phyloP scores from a whole-genome alignment of 768 basidiomycete genomes.

The Kwoniella botswanensis region DNA sequence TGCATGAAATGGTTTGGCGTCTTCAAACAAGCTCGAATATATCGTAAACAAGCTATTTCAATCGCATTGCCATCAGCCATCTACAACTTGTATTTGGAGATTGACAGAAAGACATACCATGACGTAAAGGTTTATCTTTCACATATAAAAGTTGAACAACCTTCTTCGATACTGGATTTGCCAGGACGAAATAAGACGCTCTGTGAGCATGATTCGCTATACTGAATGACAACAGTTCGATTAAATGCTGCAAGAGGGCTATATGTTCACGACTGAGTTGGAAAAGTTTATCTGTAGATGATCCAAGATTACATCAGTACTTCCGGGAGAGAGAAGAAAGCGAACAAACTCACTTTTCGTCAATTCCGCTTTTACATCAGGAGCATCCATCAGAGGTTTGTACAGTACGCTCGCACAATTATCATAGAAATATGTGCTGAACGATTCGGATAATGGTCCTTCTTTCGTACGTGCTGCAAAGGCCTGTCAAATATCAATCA shows the following conservation, averaged over 20 bases:
- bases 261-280: conserved; percentile 68
- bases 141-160: conserved; percentile 77
- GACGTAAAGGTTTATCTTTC: conserved; percentile 87
- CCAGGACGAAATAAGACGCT: conserved; percentile 86
- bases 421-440: conserved; percentile 93
- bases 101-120: conserved; percentile 67
- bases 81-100: conserved; percentile 3
- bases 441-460: conserved; percentile 82
- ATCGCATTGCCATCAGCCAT: conserved; percentile 22
- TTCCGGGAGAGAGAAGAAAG: background rate
- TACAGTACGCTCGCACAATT: conserved; percentile 70
- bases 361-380: conserved; percentile 69
- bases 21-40: conserved; percentile 82
- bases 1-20: conserved; percentile 70
- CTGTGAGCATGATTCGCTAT: conserved; percentile 87
- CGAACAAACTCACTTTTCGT: conserved; percentile 60
- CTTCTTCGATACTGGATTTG: conserved; percentile 73
- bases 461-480: conserved; percentile 61
- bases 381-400: conserved; percentile 75
- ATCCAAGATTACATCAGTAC: background rate
- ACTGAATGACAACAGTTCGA: conserved; percentile 88
- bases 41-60: conserved; percentile 72
- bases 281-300: conserved; percentile 20
- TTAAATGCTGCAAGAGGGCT: conserved; percentile 84
- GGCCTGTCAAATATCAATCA: conserved; percentile 8